Evolutionary conservation across 1,284 basidiomycete genomes (phyloP), one percentile per base, ranked within the genome.

Genomic region (Sanghuangporus sanghuang): DNA sequence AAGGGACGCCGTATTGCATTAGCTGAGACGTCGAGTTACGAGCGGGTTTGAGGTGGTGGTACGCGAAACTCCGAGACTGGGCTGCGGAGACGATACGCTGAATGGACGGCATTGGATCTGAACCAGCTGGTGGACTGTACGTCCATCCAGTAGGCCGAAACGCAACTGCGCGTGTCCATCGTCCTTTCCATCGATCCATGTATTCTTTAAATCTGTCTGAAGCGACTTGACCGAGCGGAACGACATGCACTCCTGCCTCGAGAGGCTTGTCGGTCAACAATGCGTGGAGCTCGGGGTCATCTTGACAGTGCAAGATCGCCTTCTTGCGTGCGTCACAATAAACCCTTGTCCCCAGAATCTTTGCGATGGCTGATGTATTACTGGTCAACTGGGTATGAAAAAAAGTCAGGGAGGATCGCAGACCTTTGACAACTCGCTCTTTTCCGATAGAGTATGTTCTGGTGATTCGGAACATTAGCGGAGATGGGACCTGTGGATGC

Each of bases 371-470:
- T 94, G 68, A 32, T 3, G 27, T 32, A 5, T 3, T 32, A 32
- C 57, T 50, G 56, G 2, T 58, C 2, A 4, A 56, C 62, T 27
- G 8, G 32, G 9, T 7, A 49, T 18, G 63, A 27, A 36, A 11
- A 12, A 55, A 23, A 18, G 36, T 18, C 18, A 9, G 18, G 44
- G 48, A 11, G 27, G 40, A 42, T 32, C 49, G 18, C 71, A 50
- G 62, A 89, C 93, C 94, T 82, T 98, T 96, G 38, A 98, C 93
- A 55, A 99, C 92, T 49, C 95, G 87, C 74, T 99, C 96, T 75
- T 99, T 99, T 59, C 96, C 96, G 61, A 99, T 95, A 0, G 93
- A 94, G 74, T 99, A 99, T 0, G 96, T 98, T 11, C 90, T 93
- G 65, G 32, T 55, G 23, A 46, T 16, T 2, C 21, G 6, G 21